phyloP scores from a whole-genome alignment of 768 basidiomycete species.

The Podaxis carcinomalis region DNA sequence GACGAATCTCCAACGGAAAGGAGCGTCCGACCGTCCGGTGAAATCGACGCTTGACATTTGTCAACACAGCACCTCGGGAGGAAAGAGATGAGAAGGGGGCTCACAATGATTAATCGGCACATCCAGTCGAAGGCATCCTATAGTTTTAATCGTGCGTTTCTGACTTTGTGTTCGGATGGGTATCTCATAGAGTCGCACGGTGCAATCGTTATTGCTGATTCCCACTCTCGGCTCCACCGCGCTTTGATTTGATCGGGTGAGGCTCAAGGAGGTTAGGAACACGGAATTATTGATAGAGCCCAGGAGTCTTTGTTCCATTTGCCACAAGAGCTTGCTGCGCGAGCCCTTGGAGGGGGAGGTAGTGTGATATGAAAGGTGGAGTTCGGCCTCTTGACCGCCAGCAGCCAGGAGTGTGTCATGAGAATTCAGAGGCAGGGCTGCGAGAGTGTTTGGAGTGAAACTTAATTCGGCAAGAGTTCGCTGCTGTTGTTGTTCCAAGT shows the following conservation, averaged over 20 bases:
- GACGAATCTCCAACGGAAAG: constrained; percentile 16
- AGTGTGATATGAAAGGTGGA: constrained; percentile 45
- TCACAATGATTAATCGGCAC: constrained; percentile 14
- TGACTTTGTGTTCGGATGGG: constrained; percentile 12
- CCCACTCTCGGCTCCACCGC: constrained; percentile 15
- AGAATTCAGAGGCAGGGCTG: constrained; percentile 41
- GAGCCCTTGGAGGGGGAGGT: constrained; percentile 1
- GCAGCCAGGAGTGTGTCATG: constrained; percentile 53
- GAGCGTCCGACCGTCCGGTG: constrained; percentile 15
- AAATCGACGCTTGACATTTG: constrained; percentile 12
- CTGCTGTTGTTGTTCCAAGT: constrained; percentile 20
- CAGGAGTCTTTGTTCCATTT: constrained; percentile 12
- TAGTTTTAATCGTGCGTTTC: constrained; percentile 3
- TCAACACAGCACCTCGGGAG: not conserved
- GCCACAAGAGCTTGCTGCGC: constrained; percentile 14
- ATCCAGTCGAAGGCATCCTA: constrained; percentile 14
- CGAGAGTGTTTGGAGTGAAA: constrained; percentile 53
- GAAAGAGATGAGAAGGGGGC: not conserved
- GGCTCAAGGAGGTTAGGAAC: constrained; percentile 13
- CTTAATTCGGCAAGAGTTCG: constrained; percentile 42
- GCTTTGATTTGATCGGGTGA: constrained; percentile 11
- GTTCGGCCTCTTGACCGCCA: constrained; percentile 63
- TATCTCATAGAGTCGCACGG: constrained; percentile 16
- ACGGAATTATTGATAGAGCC: constrained; percentile 20
- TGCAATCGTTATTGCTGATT: constrained; percentile 16